Evolutionary conservation across 345 rosid genomes (phyloP), one percentile per base, ranked within the genome.

Genomic region (Acer saccharum): DNA sequence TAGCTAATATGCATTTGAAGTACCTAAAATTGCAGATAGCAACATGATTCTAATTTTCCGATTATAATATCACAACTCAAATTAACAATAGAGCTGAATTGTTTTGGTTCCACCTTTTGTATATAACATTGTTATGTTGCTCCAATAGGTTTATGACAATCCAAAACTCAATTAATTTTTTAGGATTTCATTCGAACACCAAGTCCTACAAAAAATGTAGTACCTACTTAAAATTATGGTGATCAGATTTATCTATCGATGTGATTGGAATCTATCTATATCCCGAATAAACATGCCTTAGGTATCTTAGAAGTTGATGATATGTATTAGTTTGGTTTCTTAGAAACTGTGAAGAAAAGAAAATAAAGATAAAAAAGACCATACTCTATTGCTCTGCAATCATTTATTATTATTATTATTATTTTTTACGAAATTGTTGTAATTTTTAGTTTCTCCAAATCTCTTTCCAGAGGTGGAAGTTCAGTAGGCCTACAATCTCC

Each of bases 151-250:
- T 69, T 52, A n/a, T 69, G 32, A 21, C n/a, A 10, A 69, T 46
- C 55, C 58, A 43, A 43, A 44, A 69, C 25, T n/a, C 13, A 50
- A 71, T 25, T 50, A 52, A 52, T 16, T 29, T 54, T 29, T 27
- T 14, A 29, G 32, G 32, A 29, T 29, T 29, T 29, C 32, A 29
- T 29, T 29, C 3, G 14, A 20, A 16, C 39, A 25, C 44, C 27
- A 63, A 50, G 29, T 71, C 41, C 74, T 27, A n/a, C 27, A 27
- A 27, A 61, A 71, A 71, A 32, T 71, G 57, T 13, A 50, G 10
- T 29, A 27, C 44, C 16, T 25, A 2, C 23, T 52, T 11, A 54
- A 50, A 71, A 71, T 52, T 71, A 27, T 14, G 17, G 43, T 7
- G 61, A 70, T 4, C 10, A 27, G 16, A 25, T 0, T 50, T 50